Evolutionary conservation across 2,329 filamentous ascomycete species (phyloP).

Genomic region (Mycosphaerella sp.): DNA sequence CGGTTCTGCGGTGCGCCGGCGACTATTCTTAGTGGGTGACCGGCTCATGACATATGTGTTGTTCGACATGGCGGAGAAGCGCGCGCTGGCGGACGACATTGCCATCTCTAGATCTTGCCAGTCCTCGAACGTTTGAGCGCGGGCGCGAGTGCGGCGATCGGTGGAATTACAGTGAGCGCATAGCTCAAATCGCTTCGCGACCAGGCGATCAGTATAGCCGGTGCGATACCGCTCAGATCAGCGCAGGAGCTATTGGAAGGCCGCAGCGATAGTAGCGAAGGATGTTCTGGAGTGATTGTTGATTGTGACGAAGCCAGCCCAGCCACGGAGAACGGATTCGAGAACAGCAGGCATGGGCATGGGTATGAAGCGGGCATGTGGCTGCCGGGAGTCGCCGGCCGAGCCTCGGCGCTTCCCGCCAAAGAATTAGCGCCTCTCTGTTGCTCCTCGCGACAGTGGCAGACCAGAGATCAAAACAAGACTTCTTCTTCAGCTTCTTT

Average conservation of each 20-base stretch:
- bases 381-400: no score
- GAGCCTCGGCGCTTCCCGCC: no score
- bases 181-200: neutral
- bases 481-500: conserved; percentile 2
- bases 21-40: conserved; percentile 63
- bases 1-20: conserved; percentile 56
- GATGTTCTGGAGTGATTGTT: neutral
- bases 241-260: neutral
- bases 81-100: conserved; percentile 23
- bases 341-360: no score
- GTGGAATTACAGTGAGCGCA: conserved; percentile 8
- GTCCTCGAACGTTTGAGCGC: neutral
- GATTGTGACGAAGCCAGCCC: no score
- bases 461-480: conserved; percentile 5
- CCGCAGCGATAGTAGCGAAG: neutral
- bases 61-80: conserved; percentile 40
- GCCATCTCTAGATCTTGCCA: conserved; percentile 15
- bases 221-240: neutral
- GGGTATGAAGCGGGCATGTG: no score
- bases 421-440: neutral
- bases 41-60: conserved; percentile 90
- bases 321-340: neutral
- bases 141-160: neutral
- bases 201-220: neutral
- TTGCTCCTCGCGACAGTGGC: neutral